A percentile compares a stretch with the other conserved stretches of the same genome.
These are phyloP conservation scores for Ambrosia trifida DNA, from an alignment of 129 eudicot genomes.

Conservation along the genomic window DNA sequence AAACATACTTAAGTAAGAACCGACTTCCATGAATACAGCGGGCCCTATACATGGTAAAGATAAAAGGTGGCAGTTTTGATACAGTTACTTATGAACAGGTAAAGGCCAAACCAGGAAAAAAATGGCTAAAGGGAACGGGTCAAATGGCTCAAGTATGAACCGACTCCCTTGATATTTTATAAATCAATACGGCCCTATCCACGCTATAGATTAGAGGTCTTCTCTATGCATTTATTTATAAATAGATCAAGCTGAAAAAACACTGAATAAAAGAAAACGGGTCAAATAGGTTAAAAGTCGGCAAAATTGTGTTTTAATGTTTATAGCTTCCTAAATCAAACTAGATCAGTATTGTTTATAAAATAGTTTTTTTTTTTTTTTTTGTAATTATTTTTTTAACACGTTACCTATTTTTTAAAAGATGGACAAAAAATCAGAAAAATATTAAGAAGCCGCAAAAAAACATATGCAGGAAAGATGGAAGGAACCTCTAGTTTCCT, in stretches of 20 bases:
- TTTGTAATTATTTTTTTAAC: background rate
- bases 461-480: conserved; percentile 18
- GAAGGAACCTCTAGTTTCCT: conserved; percentile 71
- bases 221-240: background rate
- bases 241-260: background rate
- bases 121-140: background rate
- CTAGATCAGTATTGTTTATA: background rate
- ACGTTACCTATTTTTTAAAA: background rate
- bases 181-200: conserved; percentile 13
- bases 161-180: background rate
- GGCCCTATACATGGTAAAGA: no score
- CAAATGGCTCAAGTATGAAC: conserved; percentile 20
- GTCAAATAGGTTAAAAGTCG: background rate
- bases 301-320: background rate
- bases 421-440: background rate
- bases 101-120: background rate
- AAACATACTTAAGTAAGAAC: no score
- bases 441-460: background rate
- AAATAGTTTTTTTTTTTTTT: no score
- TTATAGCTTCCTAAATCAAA: conserved; percentile 1
- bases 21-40: background rate
- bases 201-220: background rate
- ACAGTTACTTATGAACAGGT: no score
- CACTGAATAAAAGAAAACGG: background rate
- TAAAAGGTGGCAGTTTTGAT: no score